Evolutionary conservation across 257 asterid species (phyloP).

Genomic region (Cinchona pubescens): DNA sequence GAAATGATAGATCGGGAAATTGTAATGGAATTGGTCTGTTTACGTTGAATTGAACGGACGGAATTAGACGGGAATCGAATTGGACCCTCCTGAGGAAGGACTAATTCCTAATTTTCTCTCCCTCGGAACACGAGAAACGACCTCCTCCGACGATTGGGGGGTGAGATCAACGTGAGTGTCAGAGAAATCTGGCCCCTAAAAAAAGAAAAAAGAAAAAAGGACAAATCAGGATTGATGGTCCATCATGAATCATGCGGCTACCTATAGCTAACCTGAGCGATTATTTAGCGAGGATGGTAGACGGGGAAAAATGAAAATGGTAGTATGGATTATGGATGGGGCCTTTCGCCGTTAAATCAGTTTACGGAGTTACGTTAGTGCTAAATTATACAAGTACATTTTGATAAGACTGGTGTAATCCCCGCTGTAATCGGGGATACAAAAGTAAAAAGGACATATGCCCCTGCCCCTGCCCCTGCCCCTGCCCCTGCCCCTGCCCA

Average conservation of each 20-base stretch:
- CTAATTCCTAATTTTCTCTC: too few relatives aligned
- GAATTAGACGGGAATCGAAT: conserved; percentile 4
- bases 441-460: too few relatives aligned
- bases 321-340: too few relatives aligned
- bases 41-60: conserved; percentile 14
- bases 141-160: conserved; percentile 1
- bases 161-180: conserved; percentile 9
- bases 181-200: neutral
- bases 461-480: too few relatives aligned
- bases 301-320: too few relatives aligned
- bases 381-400: too few relatives aligned
- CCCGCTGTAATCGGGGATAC: too few relatives aligned
- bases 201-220: neutral
- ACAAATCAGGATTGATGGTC: neutral
- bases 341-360: neutral
- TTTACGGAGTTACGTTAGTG: conserved; percentile 1
- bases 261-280: neutral
- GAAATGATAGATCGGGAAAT: conserved; percentile 14
- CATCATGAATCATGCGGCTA: neutral
- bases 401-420: too few relatives aligned
- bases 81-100: neutral
- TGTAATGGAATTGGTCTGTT: conserved; percentile 6
- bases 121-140: neutral
- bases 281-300: neutral
- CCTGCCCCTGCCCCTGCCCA: too few relatives aligned